Base-by-base conservation (phyloP, 2,329 filamentous ascomycete species). In the Nakataea oryzae region DNA sequence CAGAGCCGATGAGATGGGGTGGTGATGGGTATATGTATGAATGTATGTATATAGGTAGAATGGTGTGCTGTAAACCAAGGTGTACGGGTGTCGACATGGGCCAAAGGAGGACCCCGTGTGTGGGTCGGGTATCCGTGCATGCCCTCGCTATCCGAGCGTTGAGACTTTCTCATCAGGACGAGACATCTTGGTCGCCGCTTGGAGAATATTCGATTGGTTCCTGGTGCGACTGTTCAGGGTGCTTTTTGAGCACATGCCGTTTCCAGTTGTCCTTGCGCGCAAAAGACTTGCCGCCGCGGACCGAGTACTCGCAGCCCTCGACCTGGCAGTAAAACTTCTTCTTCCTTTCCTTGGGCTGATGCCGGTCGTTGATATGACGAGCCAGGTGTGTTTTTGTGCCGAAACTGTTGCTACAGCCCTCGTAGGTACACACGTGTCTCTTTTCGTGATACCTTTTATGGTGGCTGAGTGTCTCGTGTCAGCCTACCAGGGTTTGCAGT, bases 201-300 rank as follows among this genome's bases (percentile, higher is more conserved):
- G n/a, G n/a, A n/a, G 41, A 9, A 50, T 17, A 17, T 21, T 50
- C 71, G 21, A 77, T 75, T 1, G 79, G 77, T 7, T 79, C 76
- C 64, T 78, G 70, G 47, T 77, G 71, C 0, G 71, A 69, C 3
- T 68, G 67, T 59, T 70, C 68, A 21, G 66, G 63, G 66, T 86
- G 83, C 66, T 84, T 85, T 70, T 85, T 85, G 47, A 78, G 74
- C 82, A 86, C 85, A 68, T 86, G 83, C 62, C 83, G 74, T 66
- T 82, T 80, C 83, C 83, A 86, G 70, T 86, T 86, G 67, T 86
- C 83, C 68, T 86, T 86, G 61, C 83, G 74, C 1, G 83, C 82
- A 65, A 86, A 86, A 0, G 79, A 81, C 65, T 83, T 85, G 62
- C 82, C 81, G 11, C 83, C 83, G 21, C 74, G 69, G 62, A 76